Percentiles rank a stretch among this genome's conserved stretches.
Conservation (phyloP, 2,329 filamentous ascomycete species). For the Beauveria sp. region DNA sequence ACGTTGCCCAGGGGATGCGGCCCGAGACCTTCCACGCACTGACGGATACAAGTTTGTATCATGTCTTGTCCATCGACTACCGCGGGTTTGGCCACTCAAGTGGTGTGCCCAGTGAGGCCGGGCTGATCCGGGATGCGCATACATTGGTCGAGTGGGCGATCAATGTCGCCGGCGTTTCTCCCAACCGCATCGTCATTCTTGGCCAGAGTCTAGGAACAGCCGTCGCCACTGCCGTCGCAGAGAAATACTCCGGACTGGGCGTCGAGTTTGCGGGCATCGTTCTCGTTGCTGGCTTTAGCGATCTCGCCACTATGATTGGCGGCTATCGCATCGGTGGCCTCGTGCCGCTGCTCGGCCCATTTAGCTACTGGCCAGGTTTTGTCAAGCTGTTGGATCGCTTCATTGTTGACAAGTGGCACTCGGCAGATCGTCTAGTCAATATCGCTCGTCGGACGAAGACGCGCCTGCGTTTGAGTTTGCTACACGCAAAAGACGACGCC, state of each 20-base stretch:
- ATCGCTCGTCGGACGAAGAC: conserved; percentile 44
- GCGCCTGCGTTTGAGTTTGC: conserved; percentile 57
- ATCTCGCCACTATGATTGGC: conserved; percentile 63
- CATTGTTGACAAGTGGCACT: conserved; percentile 78
- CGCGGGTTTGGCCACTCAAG: conserved; percentile 78
- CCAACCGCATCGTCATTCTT: conserved; percentile 68
- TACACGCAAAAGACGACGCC: conserved; percentile 74
- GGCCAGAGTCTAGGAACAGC: conserved; percentile 88
- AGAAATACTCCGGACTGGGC: conserved; percentile 55
- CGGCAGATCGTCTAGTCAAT: conserved; percentile 55
- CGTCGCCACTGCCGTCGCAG: conserved; percentile 65
- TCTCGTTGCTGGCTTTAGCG: conserved; percentile 72
- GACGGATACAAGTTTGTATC: conserved; percentile 64
- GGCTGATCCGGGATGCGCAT: conserved; percentile 72
- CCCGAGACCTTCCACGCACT: conserved; percentile 72
- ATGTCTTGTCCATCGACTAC: conserved; percentile 86
- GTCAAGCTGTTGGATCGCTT: conserved; percentile 52
- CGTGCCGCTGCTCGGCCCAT: conserved; percentile 70
- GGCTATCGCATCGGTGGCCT: conserved; percentile 73
- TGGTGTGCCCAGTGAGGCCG: conserved; percentile 71
- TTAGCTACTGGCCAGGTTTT: conserved; percentile 59
- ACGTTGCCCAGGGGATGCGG: conserved; percentile 70
- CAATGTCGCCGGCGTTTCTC: conserved; percentile 53
- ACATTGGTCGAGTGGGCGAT: conserved; percentile 68
- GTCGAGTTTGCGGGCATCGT: conserved; percentile 73